Evolutionary conservation across 371 early-diverging fungal genomes (phyloP).

Genomic region (Mortierella sp.): DNA sequence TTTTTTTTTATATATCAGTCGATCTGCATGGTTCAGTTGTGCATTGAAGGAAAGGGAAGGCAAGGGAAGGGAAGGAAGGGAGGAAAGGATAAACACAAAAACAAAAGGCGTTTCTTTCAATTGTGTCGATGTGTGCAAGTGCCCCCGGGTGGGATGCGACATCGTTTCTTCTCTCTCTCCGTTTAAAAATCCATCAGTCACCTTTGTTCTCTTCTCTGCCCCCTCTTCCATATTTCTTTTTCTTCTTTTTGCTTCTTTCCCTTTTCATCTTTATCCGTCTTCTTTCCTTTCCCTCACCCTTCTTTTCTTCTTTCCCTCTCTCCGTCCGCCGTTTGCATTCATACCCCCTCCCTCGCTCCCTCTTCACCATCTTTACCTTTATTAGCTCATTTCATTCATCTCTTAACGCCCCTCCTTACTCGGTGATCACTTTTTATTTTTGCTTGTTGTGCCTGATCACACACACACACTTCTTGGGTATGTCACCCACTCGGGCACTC

Average conservation of each 20-base stretch:
- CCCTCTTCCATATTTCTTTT: too few species aligned
- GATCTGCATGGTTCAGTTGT: too few species aligned
- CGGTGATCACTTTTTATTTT: neutral
- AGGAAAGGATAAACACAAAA: too few species aligned
- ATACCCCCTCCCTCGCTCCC: neutral
- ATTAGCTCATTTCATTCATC: neutral
- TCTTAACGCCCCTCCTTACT: neutral
- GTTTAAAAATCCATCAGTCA: too few species aligned
- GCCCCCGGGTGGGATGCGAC: too few species aligned
- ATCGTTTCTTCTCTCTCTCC: neutral
- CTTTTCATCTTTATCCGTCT: too few species aligned
- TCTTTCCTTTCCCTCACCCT: neutral
- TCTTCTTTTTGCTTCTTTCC: neutral
- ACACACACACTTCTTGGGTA: neutral
- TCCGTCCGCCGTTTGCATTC: neutral
- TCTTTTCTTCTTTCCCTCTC: neutral
- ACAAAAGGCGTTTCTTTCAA: neutral
- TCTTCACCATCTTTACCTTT: neutral
- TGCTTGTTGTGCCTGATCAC: neutral
- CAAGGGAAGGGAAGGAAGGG: too few species aligned
- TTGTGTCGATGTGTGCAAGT: too few species aligned
- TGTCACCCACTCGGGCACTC: too few species aligned
- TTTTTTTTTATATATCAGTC: too few species aligned
- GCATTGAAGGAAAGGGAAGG: too few species aligned
- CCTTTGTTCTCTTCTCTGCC: neutral